A percentile compares a stretch with the other conserved stretches of the same genome.
Evolutionary conservation across 1,139 yeast genomes (phyloP).

Genomic region (Nakaseomyces delphensis): DNA sequence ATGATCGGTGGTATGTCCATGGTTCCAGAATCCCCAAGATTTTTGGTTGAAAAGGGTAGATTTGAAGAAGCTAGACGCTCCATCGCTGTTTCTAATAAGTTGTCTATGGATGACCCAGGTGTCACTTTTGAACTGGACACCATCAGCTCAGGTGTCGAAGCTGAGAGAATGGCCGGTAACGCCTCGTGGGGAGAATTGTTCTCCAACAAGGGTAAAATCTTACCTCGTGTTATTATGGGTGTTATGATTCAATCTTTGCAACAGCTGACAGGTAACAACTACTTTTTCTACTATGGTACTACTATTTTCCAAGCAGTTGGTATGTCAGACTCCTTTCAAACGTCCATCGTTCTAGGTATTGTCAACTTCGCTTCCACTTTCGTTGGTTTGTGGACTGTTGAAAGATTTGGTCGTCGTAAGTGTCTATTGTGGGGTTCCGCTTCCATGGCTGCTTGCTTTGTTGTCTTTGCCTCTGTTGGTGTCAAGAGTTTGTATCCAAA

Average conservation of each 20-base stretch:
- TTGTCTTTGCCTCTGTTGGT: conserved; percentile 58
- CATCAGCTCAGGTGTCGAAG: conserved; percentile 51
- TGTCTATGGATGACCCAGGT: conserved; percentile 36
- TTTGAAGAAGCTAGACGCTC: conserved; percentile 47
- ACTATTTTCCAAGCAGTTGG: conserved; percentile 32
- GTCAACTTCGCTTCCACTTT: conserved; percentile 69
- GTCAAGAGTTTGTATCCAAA: conserved; percentile 48
- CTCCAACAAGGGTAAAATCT: conserved; percentile 32
- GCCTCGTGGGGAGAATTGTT: conserved; percentile 33
- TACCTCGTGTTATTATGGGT: conserved; percentile 56
- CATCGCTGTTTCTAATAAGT: conserved; percentile 39
- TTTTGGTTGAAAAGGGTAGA: conserved; percentile 43
- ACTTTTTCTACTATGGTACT: conserved; percentile 9
- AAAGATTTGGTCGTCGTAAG: conserved; percentile 56
- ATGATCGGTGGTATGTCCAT: conserved; percentile 46
- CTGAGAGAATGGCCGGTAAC: conserved; percentile 32
- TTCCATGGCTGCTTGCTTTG: conserved; percentile 52
- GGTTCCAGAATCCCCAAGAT: conserved; percentile 75
- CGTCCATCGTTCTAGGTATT: conserved; percentile 63
- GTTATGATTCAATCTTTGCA: conserved; percentile 42
- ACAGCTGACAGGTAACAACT: conserved; percentile 8
- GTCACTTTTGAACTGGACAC: conserved; percentile 49
- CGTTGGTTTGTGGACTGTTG: conserved; percentile 53
- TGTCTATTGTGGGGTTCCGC: conserved; percentile 53
- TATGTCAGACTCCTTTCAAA: conserved; percentile 56